Evolutionary conservation across 208 protist species (phyloP).

Genomic region (Acanthamoeba royreba): DNA sequence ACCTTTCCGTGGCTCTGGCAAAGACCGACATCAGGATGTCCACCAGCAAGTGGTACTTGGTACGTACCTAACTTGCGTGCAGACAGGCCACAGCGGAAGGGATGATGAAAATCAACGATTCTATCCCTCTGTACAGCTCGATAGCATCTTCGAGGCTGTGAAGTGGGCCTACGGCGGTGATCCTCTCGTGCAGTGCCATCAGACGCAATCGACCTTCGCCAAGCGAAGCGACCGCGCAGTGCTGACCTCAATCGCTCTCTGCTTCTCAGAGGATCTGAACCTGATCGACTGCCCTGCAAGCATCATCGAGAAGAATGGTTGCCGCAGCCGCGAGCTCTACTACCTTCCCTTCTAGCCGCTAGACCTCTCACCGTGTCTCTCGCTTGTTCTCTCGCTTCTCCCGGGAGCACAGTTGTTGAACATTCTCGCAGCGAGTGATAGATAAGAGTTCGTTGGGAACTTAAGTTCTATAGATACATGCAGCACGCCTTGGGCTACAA

Average conservation of each 20-base stretch:
- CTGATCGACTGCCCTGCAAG: conserved; percentile 4
- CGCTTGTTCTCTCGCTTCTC: too few relatives aligned
- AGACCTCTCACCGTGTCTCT: too few relatives aligned
- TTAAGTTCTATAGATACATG: too few relatives aligned
- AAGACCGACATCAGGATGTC: not conserved
- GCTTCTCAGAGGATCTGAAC: not conserved
- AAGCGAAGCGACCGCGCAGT: not conserved
- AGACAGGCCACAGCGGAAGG: too few relatives aligned
- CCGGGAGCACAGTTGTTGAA: too few relatives aligned
- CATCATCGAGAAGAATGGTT: not conserved
- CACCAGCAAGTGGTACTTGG: not conserved
- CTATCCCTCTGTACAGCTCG: too few relatives aligned
- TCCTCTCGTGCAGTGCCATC: conserved; percentile 1
- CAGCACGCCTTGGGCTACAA: too few relatives aligned
- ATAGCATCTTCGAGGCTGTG: not conserved
- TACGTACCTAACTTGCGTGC: too few relatives aligned
- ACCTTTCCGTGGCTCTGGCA: not conserved
- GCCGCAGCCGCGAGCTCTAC: not conserved
- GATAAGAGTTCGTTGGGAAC: too few relatives aligned
- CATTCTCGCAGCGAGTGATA: too few relatives aligned
- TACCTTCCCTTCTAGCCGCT: not conserved
- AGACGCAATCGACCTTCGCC: not conserved
- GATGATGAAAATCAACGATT: too few relatives aligned
- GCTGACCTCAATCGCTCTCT: not conserved
- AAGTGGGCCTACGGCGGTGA: not conserved